These are phyloP conservation scores for Alternaria triticina DNA, from an alignment of 2,329 filamentous ascomycete species.

Conservation along the genomic window DNA sequence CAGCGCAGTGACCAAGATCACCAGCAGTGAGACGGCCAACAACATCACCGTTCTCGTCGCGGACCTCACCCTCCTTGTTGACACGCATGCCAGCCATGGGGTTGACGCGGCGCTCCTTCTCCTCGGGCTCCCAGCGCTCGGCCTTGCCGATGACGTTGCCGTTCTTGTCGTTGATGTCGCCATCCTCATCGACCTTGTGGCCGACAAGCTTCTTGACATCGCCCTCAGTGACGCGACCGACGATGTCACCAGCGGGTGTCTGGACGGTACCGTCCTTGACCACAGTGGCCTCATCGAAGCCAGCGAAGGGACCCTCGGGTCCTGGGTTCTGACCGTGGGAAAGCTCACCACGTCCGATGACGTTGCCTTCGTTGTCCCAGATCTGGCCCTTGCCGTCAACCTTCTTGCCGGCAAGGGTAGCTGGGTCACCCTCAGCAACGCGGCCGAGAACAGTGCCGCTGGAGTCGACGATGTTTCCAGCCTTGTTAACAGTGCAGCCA, in stretches of 20 bases:
- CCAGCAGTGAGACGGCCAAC: constrained; percentile 59
- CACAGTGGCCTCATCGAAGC: constrained; percentile 63
- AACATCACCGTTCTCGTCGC: constrained; percentile 58
- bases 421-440: constrained; percentile 63
- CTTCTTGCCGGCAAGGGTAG: constrained; percentile 65
- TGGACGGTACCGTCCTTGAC: constrained; percentile 64
- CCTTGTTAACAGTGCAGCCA: constrained; percentile 69
- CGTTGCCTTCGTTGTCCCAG: constrained; percentile 68
- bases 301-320: constrained; percentile 65
- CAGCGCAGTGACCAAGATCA: constrained; percentile 59
- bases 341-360: constrained; percentile 65
- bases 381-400: constrained; percentile 68
- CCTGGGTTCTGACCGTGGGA: constrained; percentile 58
- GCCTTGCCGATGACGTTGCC: constrained; percentile 61
- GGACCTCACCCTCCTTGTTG: constrained; percentile 61
- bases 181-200: constrained; percentile 59
- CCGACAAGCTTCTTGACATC: constrained; percentile 59
- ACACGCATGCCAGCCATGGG: constrained; percentile 64
- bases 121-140: constrained; percentile 60
- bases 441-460: constrained; percentile 65
- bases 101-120: constrained; percentile 63
- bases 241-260: constrained; percentile 54
- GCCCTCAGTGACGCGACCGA: constrained; percentile 58
- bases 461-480: constrained; percentile 66
- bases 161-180: constrained; percentile 61